Percentiles rank a stretch among this genome's conserved stretches.
phyloP scores from a whole-genome alignment of 352 stramenopile genomes.

The Pseudoperonospora humuli region DNA sequence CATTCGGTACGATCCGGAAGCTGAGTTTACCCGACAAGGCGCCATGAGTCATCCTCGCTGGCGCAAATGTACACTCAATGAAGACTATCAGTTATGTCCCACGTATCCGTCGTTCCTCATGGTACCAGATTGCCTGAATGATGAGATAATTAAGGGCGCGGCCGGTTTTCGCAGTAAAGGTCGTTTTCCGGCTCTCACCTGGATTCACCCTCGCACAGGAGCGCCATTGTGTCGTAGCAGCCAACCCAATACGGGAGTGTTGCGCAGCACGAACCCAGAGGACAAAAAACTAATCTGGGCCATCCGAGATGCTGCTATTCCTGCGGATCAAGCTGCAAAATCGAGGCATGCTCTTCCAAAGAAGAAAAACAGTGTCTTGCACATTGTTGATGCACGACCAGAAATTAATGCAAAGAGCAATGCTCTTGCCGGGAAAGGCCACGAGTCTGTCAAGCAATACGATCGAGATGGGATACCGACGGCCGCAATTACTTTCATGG shows the following conservation, averaged over 20 bases:
- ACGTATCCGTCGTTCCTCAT: conserved; percentile 71
- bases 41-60: conserved; percentile 58
- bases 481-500: conserved; percentile 82
- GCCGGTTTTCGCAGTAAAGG: conserved; percentile 70
- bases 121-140: conserved; percentile 48
- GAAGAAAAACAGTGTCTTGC: conserved; percentile 64
- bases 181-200: conserved; percentile 83
- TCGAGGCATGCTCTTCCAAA: conserved; percentile 34
- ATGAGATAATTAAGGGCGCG: conserved; percentile 62
- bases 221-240: conserved; percentile 89
- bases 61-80: conserved; percentile 52
- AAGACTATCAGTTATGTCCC: conserved; percentile 60
- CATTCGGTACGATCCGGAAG: conserved; percentile 62
- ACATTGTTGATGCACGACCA: conserved; percentile 87
- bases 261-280: conserved; percentile 85
- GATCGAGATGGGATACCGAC: conserved; percentile 60
- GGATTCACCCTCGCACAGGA: conserved; percentile 84
- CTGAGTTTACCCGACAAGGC: conserved; percentile 57
- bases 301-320: conserved; percentile 72
- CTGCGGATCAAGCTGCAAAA: conserved; percentile 27
- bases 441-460: conserved; percentile 85
- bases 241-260: conserved; percentile 93
- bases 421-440: conserved; percentile 82
- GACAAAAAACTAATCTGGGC: conserved; percentile 89
- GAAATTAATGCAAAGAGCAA: conserved; percentile 90